Percentiles rank a stretch among this genome's conserved stretches.
phyloP scores from a whole-genome alignment of 805 yeast genomes.

The Middelhovenomyces tepae region DNA sequence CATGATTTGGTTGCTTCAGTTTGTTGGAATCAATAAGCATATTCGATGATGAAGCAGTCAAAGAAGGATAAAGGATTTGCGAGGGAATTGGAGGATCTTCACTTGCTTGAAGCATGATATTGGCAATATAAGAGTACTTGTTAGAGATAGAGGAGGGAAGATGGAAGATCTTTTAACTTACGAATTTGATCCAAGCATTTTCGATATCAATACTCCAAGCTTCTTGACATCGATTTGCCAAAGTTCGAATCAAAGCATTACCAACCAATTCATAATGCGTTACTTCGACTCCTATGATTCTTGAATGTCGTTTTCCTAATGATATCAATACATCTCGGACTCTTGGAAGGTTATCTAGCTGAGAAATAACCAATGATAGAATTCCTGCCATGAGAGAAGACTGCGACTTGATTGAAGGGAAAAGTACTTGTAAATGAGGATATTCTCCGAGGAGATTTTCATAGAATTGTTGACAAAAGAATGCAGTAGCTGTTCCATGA shows the following conservation, averaged over 20 bases:
- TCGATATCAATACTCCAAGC: slow-evolving; percentile 21
- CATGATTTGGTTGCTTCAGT: slow-evolving; percentile 2
- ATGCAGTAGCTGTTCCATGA: slow-evolving; percentile 38
- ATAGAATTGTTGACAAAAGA: slow-evolving; percentile 72
- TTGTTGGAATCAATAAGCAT: slow-evolving; percentile 1
- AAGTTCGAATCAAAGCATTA: slow-evolving; percentile 20
- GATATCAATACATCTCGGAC: slow-evolving; percentile 53
- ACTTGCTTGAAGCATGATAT: slow-evolving; percentile 22
- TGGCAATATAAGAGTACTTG: slow-evolving; percentile 22
- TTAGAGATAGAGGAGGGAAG: too few relatives aligned
- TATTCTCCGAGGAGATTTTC: slow-evolving; percentile 55
- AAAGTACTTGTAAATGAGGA: slow-evolving; percentile 51
- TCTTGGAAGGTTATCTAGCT: slow-evolving; percentile 48
- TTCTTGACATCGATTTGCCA: slow-evolving; percentile 20
- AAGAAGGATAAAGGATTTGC: slow-evolving; percentile 13
- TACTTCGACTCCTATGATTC: slow-evolving; percentile 61
- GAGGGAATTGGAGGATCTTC: slow-evolving; percentile 26
- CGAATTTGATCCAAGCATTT: slow-evolving; percentile 25
- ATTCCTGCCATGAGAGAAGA: slow-evolving; percentile 77
- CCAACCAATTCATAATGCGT: slow-evolving; percentile 24
- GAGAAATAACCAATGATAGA: slow-evolving; percentile 54
- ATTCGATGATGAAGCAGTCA: slow-evolving; percentile 11
- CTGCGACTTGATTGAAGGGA: slow-evolving; percentile 72
- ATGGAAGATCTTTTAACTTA: too few relatives aligned
- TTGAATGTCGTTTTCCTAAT: slow-evolving; percentile 65